Conservation (phyloP, 192 early-diverging fungal species). For the Backusella psychrophila region DNA sequence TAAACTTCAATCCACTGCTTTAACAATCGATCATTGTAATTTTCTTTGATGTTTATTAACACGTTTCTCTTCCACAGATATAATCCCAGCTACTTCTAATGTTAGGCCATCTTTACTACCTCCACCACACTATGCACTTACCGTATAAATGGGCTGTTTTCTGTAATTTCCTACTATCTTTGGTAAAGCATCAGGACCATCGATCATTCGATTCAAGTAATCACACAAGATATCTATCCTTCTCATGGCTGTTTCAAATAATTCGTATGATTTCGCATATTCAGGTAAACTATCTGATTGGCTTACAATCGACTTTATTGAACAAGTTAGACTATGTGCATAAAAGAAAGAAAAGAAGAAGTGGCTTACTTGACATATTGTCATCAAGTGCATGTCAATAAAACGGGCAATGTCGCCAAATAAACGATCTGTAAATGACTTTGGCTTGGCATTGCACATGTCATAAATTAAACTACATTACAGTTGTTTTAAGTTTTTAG, state of each 20-base stretch:
- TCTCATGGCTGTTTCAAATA: not conserved
- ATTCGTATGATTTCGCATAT: not conserved
- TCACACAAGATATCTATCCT: not conserved
- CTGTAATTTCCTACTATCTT: not conserved
- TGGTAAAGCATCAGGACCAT: not conserved
- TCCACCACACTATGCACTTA: not conserved
- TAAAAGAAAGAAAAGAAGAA: not conserved
- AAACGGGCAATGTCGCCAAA: not conserved
- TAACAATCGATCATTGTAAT: not conserved
- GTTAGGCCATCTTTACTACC: not conserved
- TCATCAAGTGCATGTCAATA: not conserved
- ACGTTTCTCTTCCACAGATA: not conserved
- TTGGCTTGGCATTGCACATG: not conserved
- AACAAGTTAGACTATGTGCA: not conserved
- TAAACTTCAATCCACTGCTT: not conserved
- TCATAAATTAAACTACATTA: constrained; percentile 3
- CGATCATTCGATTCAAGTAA: not conserved
- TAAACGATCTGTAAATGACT: not conserved
- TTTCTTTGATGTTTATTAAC: not conserved
- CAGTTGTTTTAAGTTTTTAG: too few species aligned
- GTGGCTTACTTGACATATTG: not conserved
- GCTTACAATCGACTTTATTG: not conserved
- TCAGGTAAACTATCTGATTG: not conserved
- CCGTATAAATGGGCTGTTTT: not conserved
- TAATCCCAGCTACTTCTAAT: not conserved